Conservation (phyloP, 2,329 filamentous ascomycete species). For the Trichophyton benhamiae region DNA sequence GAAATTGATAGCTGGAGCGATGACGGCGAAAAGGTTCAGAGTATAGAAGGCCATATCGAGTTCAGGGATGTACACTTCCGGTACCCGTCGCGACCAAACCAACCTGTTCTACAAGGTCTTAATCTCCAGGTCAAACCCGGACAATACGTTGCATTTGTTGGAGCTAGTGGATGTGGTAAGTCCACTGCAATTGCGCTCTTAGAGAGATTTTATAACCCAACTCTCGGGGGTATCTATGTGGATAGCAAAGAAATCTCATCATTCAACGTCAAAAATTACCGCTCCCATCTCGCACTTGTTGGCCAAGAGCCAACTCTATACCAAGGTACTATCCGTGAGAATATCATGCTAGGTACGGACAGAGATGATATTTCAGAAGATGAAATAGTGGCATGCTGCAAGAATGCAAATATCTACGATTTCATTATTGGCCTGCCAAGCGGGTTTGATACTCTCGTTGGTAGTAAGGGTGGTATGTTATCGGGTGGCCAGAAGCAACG, state of each 20-base stretch:
- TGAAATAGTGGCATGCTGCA: constrained; percentile 62
- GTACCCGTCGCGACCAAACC: constrained; percentile 80
- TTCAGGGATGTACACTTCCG: constrained; percentile 88
- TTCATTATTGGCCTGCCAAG: constrained; percentile 45
- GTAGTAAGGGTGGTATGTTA: neutral
- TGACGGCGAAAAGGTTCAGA: constrained; percentile 30
- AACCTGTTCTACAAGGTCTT: constrained; percentile 74
- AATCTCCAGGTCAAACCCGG: constrained; percentile 41
- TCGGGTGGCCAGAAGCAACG: neutral
- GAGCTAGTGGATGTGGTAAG: constrained; percentile 86
- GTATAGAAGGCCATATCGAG: constrained; percentile 68
- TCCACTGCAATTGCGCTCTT: constrained; percentile 81
- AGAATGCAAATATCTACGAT: constrained; percentile 79
- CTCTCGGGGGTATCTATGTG: constrained; percentile 66
- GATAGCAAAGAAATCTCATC: constrained; percentile 70
- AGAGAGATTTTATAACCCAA: constrained; percentile 87
- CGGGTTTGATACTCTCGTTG: neutral
- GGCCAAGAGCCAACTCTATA: constrained; percentile 77
- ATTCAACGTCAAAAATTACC: constrained; percentile 75
- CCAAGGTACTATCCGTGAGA: constrained; percentile 80
- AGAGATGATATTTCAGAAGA: constrained; percentile 57
- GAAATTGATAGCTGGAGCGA: constrained; percentile 14
- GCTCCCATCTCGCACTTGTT: constrained; percentile 70
- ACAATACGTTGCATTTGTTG: constrained; percentile 59
- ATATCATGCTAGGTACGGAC: constrained; percentile 68